These are phyloP conservation scores for Diutina scorzettiae DNA, from an alignment of 1,139 yeast genomes.

Conservation along the genomic window DNA sequence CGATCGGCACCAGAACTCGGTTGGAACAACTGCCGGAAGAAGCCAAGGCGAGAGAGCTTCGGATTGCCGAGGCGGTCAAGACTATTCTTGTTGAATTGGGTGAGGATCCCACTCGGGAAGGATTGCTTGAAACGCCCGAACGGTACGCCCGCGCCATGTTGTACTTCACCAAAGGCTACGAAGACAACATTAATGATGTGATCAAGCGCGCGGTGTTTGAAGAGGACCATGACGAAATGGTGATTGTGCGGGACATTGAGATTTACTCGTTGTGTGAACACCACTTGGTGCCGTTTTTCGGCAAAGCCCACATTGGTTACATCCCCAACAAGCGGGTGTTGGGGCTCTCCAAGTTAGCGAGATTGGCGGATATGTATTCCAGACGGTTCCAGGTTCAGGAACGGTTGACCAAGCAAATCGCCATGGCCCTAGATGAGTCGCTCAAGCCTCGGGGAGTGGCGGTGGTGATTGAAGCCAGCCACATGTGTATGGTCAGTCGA, in stretches of 20 bases:
- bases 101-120: constrained; percentile 83
- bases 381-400: constrained; percentile 96
- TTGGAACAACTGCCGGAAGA: constrained; percentile 57
- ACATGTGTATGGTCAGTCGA: constrained; percentile 98
- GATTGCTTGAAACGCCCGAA: constrained; percentile 87
- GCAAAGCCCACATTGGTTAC: constrained; percentile 93
- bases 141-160: constrained; percentile 95
- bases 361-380: constrained; percentile 94
- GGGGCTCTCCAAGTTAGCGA: constrained; percentile 85
- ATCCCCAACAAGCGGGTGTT: constrained; percentile 92
- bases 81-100: constrained; percentile 80
- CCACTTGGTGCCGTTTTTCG: constrained; percentile 93
- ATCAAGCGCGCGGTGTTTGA: constrained; percentile 93
- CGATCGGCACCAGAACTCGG: constrained; percentile 71
- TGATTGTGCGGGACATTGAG: constrained; percentile 89
- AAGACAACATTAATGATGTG: constrained; percentile 81
- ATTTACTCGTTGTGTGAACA: constrained; percentile 91
- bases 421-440: constrained; percentile 87
- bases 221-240: constrained; percentile 99
- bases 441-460: constrained; percentile 95
- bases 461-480: constrained; percentile 94
- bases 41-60: constrained; percentile 45
- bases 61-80: constrained; percentile 79
- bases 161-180: constrained; percentile 91
- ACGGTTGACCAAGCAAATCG: constrained; percentile 90